Evolutionary conservation across 164 flowering plant genomes (phyloP).

Genomic region (Buxus sempervirens): DNA sequence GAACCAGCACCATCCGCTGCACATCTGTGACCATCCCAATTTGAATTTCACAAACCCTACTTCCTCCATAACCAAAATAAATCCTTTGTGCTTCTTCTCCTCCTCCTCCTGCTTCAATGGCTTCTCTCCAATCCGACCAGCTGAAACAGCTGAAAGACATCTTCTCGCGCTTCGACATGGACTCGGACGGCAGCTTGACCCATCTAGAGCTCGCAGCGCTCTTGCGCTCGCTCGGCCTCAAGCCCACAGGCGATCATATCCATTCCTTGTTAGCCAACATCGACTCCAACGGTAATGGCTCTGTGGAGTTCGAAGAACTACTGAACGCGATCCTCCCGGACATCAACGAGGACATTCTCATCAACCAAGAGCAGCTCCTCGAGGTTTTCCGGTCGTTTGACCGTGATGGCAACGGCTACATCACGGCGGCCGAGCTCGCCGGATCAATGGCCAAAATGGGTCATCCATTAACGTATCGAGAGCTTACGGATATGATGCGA

Average conservation of each 20-base stretch:
- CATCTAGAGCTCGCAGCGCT: conserved; percentile 88
- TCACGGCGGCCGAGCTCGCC: conserved; percentile 84
- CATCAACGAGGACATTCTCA: conserved; percentile 35
- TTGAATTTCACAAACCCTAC: no score
- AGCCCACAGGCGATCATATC: conserved; percentile 73
- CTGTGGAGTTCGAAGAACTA: conserved; percentile 72
- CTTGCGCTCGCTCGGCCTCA: conserved; percentile 76
- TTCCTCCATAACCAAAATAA: no score
- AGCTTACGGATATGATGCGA: conserved; percentile 67
- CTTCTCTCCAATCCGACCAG: conserved; percentile 43
- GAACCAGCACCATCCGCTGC: conserved; percentile 2
- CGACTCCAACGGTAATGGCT: conserved; percentile 72
- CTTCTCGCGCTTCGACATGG: conserved; percentile 87
- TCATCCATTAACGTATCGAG: conserved; percentile 60
- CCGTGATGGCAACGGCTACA: conserved; percentile 78
- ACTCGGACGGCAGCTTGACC: conserved; percentile 85
- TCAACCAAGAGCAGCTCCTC: conserved; percentile 62
- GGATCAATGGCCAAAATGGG: conserved; percentile 93
- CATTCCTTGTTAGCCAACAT: conserved; percentile 45
- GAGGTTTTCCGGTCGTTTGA: conserved; percentile 72
- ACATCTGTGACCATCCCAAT: no score
- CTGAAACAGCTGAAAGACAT: conserved; percentile 59
- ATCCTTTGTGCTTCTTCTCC: background rate
- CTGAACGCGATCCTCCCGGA: conserved; percentile 53
- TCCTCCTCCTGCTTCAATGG: conserved; percentile 14